Evolutionary conservation across 352 stramenopile genomes (phyloP), one percentile per base, ranked within the genome.

Genomic region (Pythium aristosporum): DNA sequence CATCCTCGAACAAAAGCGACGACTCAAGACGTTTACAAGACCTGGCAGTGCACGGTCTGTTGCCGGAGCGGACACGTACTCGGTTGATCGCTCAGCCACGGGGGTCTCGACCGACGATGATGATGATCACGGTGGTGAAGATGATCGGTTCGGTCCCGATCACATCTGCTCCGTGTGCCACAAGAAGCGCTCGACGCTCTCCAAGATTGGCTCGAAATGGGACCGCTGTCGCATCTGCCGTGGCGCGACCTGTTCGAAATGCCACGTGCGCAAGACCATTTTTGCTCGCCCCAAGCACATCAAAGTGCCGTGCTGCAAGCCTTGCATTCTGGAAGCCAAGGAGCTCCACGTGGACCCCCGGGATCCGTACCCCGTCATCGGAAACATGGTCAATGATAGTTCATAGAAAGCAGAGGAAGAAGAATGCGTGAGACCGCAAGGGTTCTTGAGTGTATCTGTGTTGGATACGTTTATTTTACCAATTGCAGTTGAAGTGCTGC

Each of bases 291-390:
- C 72, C 15, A 63, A 71, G 37, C 61, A 79, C 9, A 65, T 86
- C 18, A 21, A 61, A 6, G 71, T 87, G 12, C 48, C 69, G 21
- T 87, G 77, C 61, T 89, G 80, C 48, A 89, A 80, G 57, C 66
- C 56, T 10, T 89, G 77, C 61, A 59, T 85, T 11, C 60, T 85
- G 12, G 67, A 74, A 37, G 66, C 72, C 13, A 80, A 78, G 21
- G 57, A 71, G 12, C 46, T 85, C 0, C 47, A 16, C 1, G 69
- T 88, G 25, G 65, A 87, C 25, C 77, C 76, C 13, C 61, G 69
- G 10, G 75, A 80, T 9, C 77, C 67, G 28, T 89, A 77, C 42
- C 79, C 79, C 13, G 63, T 77, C n/a, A 66, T 69, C 39, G 52
- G 44, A 21, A 53, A 57, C 61, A 59, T 61, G 52, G 34, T 62